phyloP scores from a whole-genome alignment of 2,329 filamentous ascomycete species.

The Pseudovirgaria hyperparasitica region DNA sequence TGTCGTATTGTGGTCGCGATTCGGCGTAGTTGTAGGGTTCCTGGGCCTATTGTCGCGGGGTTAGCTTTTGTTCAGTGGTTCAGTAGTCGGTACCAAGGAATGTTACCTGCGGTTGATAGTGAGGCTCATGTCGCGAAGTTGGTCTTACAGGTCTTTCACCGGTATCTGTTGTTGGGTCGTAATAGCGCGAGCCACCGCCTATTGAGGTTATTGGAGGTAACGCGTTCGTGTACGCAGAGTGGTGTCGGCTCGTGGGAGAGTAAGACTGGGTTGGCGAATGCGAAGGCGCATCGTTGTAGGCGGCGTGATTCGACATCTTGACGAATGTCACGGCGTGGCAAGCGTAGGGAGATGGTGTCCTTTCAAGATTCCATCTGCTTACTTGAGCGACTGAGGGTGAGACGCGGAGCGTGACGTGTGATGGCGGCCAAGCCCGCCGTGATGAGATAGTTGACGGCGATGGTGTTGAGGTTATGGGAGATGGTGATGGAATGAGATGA shows the following conservation, averaged over 20 bases:
- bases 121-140: conserved; percentile 19
- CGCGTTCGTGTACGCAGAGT: conserved; percentile 23
- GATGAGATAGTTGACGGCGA: conserved; percentile 2
- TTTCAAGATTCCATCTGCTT: conserved; percentile 2
- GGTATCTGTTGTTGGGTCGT: conserved; percentile 36
- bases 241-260: conserved; percentile 18
- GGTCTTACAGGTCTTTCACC: conserved; percentile 21
- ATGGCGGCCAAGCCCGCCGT: conserved; percentile 2
- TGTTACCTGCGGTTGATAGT: conserved; percentile 19
- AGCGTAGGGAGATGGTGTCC: conserved; percentile 1
- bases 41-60: conserved; percentile 13
- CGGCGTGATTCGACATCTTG: no score
- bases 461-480: conserved; percentile 2
- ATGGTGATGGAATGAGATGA: no score
- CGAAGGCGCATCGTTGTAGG: conserved; percentile 20
- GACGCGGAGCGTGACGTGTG: conserved; percentile 1
- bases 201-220: conserved; percentile 27
- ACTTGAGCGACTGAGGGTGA: conserved; percentile 2
- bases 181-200: conserved; percentile 32
- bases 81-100: conserved; percentile 6
- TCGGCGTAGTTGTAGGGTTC: conserved; percentile 22
- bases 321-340: no score
- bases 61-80: conserved; percentile 12
- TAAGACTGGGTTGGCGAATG: conserved; percentile 13
- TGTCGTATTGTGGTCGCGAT: conserved; percentile 22